These are phyloP conservation scores for Wilcoxina mikolae DNA, from an alignment of 495 filamentous ascomycete genomes.

Conservation along the genomic window DNA sequence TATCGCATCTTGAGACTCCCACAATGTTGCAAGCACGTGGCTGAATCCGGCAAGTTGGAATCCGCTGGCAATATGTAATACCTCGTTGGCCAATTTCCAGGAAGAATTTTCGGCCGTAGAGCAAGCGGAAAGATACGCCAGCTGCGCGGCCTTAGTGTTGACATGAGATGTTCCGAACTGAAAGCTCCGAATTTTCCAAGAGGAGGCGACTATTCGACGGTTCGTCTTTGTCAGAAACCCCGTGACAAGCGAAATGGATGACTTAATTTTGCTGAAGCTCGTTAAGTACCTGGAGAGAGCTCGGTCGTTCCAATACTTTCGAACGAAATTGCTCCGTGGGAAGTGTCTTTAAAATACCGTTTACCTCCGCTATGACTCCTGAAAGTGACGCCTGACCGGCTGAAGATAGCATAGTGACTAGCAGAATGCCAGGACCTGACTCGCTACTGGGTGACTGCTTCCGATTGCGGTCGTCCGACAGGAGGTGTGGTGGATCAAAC, in stretches of 20 bases:
- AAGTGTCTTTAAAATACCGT: background rate
- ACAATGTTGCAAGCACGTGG: conserved; percentile 31
- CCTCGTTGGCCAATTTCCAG: conserved; percentile 21
- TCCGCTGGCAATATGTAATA: conserved; percentile 27
- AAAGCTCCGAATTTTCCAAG: background rate
- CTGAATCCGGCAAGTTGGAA: conserved; percentile 32
- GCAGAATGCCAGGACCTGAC: conserved; percentile 1
- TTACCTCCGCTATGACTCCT: conserved; percentile 4
- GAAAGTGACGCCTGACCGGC: conserved; percentile 12
- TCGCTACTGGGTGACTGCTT: too few species aligned
- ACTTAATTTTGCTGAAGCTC: conserved; percentile 7
- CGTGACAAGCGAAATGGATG: conserved; percentile 26
- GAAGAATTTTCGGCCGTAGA: conserved; percentile 21
- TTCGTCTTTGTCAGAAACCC: conserved; percentile 5
- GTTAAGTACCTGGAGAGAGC: conserved; percentile 6
- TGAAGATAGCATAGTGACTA: conserved; percentile 22
- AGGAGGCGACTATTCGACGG: conserved; percentile 24
- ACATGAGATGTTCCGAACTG: background rate
- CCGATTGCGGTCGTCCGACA: too few species aligned
- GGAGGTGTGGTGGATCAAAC: too few species aligned
- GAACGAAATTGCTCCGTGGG: background rate
- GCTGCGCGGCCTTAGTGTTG: conserved; percentile 1
- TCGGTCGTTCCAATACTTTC: background rate
- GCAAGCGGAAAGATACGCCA: conserved; percentile 31
- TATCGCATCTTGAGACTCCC: conserved; percentile 12